Percentiles rank a stretch among this genome's conserved stretches.
Conservation (phyloP, 805 yeast species). For the Nakazawaea holstii region DNA sequence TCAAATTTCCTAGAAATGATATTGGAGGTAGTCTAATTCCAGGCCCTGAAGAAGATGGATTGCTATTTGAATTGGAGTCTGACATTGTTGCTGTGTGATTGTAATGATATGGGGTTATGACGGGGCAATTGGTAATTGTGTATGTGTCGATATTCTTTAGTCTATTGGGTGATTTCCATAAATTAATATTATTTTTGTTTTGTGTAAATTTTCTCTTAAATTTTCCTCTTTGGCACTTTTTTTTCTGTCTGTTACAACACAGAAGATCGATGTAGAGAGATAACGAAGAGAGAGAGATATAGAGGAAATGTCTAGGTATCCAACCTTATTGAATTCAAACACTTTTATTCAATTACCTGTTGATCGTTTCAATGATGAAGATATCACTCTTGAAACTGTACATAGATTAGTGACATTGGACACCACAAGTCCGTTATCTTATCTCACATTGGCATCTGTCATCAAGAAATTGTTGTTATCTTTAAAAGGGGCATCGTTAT, state of each 20-base stretch:
- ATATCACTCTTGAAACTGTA: background rate
- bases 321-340: slow-evolving; percentile 20
- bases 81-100: too few species aligned
- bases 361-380: slow-evolving; percentile 1
- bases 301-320: slow-evolving; percentile 14
- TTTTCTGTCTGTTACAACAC: background rate
- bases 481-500: slow-evolving; percentile 36
- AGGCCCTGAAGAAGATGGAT: background rate
- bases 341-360: slow-evolving; percentile 20
- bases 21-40: slow-evolving; percentile 34
- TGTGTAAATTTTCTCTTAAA: too few species aligned
- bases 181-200: too few species aligned
- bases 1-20: slow-evolving; percentile 22
- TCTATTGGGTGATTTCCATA: too few species aligned
- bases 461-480: slow-evolving; percentile 4
- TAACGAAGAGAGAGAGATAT: background rate
- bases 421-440: background rate
- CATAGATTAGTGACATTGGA: background rate
- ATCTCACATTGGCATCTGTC: slow-evolving; percentile 2
- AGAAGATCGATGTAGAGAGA: background rate
- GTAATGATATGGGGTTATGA: too few species aligned
- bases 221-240: background rate
- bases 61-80: background rate
- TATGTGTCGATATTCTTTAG: too few species aligned
- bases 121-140: background rate